These are phyloP conservation scores for Nepenthes gracilis DNA, from an alignment of 148 eudicot species.

Conservation along the genomic window DNA sequence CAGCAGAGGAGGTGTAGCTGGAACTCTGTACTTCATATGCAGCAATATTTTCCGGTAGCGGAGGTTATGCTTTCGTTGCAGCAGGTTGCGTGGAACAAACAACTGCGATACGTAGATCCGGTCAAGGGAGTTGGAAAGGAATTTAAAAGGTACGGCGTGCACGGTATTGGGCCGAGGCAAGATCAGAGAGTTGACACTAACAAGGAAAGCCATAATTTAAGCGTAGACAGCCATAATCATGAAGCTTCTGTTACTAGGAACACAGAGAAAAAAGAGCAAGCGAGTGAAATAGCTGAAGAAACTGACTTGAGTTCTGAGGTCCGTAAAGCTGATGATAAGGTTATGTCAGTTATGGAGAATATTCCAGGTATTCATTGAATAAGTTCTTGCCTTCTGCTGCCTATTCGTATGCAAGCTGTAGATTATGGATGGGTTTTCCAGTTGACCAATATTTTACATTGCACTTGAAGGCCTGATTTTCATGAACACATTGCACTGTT, in stretches of 20 bases:
- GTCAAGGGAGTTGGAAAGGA: slow-evolving; percentile 26
- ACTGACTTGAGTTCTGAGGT: slow-evolving; percentile 1
- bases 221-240: slow-evolving; percentile 2
- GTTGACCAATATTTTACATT: too few relatives aligned
- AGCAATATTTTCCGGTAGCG: slow-evolving; percentile 32
- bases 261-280: slow-evolving; percentile 1
- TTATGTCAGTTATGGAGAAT: slow-evolving; percentile 8
- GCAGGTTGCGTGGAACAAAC: slow-evolving; percentile 35
- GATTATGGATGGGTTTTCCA: too few relatives aligned
- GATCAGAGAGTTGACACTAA: slow-evolving; percentile 14
- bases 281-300: slow-evolving; percentile 9
- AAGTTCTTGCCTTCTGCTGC: too few relatives aligned
- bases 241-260: slow-evolving; percentile 2
- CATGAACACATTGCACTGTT: too few relatives aligned
- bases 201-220: slow-evolving; percentile 7
- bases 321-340: slow-evolving; percentile 9
- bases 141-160: slow-evolving; percentile 24
- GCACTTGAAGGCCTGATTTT: too few relatives aligned
- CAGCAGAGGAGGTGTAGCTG: slow-evolving; percentile 49
- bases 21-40: slow-evolving; percentile 50
- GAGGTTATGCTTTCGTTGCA: slow-evolving; percentile 34
- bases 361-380: slow-evolving; percentile 16
- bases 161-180: slow-evolving; percentile 15
- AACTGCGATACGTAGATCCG: slow-evolving; percentile 10
- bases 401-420: too few relatives aligned